Conservation (phyloP, 495 filamentous ascomycete genomes). For the Hypoxylon subgilvum region DNA sequence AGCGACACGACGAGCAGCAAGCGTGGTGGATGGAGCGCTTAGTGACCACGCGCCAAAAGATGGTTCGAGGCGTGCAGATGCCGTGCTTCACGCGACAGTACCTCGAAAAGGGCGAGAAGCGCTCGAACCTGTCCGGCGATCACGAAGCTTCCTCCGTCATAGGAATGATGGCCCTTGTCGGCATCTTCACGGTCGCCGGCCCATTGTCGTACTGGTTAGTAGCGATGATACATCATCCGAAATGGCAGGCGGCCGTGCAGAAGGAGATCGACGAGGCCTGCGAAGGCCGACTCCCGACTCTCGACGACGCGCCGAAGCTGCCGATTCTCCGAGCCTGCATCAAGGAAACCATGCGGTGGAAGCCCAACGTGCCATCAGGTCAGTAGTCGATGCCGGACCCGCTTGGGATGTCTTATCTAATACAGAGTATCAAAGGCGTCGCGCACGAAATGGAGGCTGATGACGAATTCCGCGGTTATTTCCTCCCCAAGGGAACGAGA, state of each 20-base stretch:
- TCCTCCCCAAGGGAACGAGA: conserved; percentile 53
- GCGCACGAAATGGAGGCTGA: conserved; percentile 55
- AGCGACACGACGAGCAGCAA: conserved; percentile 50
- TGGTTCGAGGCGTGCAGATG: conserved; percentile 37
- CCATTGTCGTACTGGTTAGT: conserved; percentile 52
- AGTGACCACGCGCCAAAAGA: conserved; percentile 26
- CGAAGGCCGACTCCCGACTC: conserved; percentile 47
- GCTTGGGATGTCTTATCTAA: background rate
- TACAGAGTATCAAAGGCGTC: conserved; percentile 41
- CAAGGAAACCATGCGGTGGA: conserved; percentile 63
- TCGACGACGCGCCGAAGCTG: conserved; percentile 49
- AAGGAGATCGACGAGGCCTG: conserved; percentile 61
- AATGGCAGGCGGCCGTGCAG: conserved; percentile 52
- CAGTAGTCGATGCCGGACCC: background rate
- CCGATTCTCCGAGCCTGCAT: conserved; percentile 60
- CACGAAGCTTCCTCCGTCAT: conserved; percentile 49
- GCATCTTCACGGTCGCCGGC: conserved; percentile 53
- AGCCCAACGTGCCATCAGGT: conserved; percentile 55
- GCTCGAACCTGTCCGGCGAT: conserved; percentile 46
- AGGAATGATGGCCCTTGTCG: conserved; percentile 52
- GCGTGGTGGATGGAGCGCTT: conserved; percentile 49
- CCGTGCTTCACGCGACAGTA: conserved; percentile 48
- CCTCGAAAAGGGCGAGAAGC: conserved; percentile 45
- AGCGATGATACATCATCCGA: conserved; percentile 48
- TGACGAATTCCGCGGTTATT: conserved; percentile 53